phyloP scores from a whole-genome alignment of 2,329 filamentous ascomycete species.

The Fragosphaeria purpurea region DNA sequence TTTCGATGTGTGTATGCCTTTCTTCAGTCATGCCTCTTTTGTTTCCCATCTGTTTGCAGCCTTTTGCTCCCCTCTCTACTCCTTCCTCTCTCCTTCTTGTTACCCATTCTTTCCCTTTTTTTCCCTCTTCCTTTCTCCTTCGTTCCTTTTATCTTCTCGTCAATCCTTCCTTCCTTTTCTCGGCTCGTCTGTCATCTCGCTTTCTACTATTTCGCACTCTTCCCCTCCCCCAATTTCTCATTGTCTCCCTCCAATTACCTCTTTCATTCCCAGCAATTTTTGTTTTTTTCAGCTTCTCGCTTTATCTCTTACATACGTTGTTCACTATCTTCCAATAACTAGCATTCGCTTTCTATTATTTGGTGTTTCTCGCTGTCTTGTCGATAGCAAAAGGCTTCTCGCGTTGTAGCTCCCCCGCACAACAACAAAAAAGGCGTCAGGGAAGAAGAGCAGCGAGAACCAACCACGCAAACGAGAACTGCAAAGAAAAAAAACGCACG shows the following conservation, averaged over 20 bases:
- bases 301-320: background rate
- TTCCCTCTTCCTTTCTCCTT: background rate
- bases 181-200: no score
- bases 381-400: background rate
- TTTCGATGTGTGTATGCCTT: background rate
- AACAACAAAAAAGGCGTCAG: background rate
- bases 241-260: background rate
- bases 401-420: background rate
- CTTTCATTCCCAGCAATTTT: no score
- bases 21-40: no score
- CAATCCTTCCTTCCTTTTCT: background rate
- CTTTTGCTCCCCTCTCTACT: background rate
- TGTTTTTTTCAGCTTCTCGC: background rate
- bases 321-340: background rate
- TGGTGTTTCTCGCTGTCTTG: background rate
- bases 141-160: no score
- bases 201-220: background rate
- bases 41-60: background rate
- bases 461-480: no score
- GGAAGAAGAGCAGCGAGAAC: background rate
- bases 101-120: background rate
- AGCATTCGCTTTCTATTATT: background rate
- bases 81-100: background rate
- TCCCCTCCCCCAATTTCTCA: background rate
- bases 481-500: no score